Conservation (phyloP, 2,329 filamentous ascomycete genomes). For the Colletotrichum sp. region DNA sequence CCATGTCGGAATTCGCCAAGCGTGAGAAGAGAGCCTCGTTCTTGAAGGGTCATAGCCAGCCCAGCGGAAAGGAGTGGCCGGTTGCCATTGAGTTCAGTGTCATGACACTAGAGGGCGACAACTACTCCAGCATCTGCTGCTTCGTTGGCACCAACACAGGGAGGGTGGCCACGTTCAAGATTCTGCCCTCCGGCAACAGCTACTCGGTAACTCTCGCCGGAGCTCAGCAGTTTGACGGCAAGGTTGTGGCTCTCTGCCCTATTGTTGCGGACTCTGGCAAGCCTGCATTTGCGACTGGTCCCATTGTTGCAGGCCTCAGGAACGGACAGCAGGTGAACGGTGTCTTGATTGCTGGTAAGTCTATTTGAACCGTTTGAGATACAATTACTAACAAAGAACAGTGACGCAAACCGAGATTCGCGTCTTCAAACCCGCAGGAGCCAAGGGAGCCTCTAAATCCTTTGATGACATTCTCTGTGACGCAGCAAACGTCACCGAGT, state of each 20-base stretch:
- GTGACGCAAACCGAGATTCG: constrained; percentile 75
- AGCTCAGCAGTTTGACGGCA: constrained; percentile 68
- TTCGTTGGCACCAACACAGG: constrained; percentile 90
- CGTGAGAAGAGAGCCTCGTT: constrained; percentile 80
- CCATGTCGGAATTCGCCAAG: constrained; percentile 76
- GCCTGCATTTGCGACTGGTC: constrained; percentile 76
- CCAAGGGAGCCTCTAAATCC: constrained; percentile 90
- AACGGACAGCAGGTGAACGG: constrained; percentile 80
- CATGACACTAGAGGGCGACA: constrained; percentile 90
- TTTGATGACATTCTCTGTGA: constrained; percentile 88
- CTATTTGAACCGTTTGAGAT: neutral
- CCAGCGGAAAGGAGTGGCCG: constrained; percentile 71
- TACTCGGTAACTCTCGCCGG: constrained; percentile 79
- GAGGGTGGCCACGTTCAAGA: constrained; percentile 86
- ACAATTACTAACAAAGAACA: constrained; percentile 42
- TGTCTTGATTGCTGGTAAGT: constrained; percentile 74
- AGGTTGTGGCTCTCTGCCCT: constrained; percentile 77
- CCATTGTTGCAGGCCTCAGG: constrained; percentile 76
- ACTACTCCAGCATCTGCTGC: constrained; percentile 91
- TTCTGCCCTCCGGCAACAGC: constrained; percentile 75
- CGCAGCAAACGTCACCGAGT: constrained; percentile 76
- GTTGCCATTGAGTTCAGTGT: constrained; percentile 89
- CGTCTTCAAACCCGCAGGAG: constrained; percentile 82
- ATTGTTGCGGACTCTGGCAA: constrained; percentile 80
- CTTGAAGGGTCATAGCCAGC: constrained; percentile 56